Evolutionary conservation across 108 stramenopile genomes (phyloP).

Genomic region (Mediolabrus comicus): DNA sequence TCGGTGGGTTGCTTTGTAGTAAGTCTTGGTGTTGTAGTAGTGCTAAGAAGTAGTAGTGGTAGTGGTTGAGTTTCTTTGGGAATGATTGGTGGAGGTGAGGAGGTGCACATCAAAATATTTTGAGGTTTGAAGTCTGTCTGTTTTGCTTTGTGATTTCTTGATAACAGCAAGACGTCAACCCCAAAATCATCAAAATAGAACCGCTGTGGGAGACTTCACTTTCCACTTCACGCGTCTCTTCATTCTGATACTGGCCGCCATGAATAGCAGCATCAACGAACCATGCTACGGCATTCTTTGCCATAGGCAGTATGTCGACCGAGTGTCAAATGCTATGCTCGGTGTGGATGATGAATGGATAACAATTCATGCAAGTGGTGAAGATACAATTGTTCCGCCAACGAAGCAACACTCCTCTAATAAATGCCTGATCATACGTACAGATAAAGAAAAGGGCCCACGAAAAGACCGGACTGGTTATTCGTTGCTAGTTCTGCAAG

Average conservation of each 20-base stretch:
- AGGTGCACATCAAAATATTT: too few relatives aligned
- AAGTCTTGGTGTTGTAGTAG: too few relatives aligned
- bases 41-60: too few relatives aligned
- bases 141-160: background rate
- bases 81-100: background rate
- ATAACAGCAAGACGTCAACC: too few relatives aligned
- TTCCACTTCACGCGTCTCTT: too few relatives aligned
- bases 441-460: constrained; percentile 29
- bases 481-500: constrained; percentile 15
- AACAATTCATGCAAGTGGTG: background rate
- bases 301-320: constrained; percentile 38
- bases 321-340: constrained; percentile 32
- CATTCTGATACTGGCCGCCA: too few relatives aligned
- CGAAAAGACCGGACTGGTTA: constrained; percentile 33
- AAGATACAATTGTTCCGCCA: background rate
- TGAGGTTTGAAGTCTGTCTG: too few relatives aligned
- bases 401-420: background rate
- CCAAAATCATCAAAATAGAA: too few relatives aligned
- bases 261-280: background rate
- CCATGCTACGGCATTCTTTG: constrained; percentile 35
- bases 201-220: too few relatives aligned
- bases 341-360: constrained; percentile 15
- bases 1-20: too few relatives aligned
- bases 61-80: too few relatives aligned
- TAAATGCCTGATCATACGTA: constrained; percentile 22